Evolutionary conservation across 495 filamentous ascomycete species (phyloP), one percentile per base, ranked within the genome.

Genomic region (Lindgomyces ingoldianus): DNA sequence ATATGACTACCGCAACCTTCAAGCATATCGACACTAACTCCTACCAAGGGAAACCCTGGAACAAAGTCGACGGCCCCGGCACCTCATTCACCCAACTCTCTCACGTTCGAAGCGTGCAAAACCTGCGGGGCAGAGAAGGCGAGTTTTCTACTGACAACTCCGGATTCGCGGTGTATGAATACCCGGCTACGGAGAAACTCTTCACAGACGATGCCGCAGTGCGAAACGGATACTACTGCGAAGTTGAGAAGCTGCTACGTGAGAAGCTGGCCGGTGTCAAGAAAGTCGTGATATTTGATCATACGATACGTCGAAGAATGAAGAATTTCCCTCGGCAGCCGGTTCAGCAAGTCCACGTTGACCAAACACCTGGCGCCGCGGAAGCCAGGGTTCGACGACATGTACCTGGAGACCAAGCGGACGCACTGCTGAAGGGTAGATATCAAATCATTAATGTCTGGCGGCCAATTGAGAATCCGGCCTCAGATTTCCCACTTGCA

Each of bases 391-490:
- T 77, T 3, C 62, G 72, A 0, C 66, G 74, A 8, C 74, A 77
- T 62, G 41, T 75, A 22, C 73, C 73, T 10, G 54, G 82, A 0
- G 82, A 82, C 10, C 85, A 89, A 30, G 87, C 87, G 0, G 77
- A 81, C 1, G 73, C 79, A 70, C 80, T 91, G 0, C 73, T 88
- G 6, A 79, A 85, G 66, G 82, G 83, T 22, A 81, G 88, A 8
- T 87, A 84, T 69, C 87, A 91, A 71, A 88, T 91, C 72, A 89
- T 91, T 77, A 91, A 91, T 65, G 87, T 90, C 59, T 91, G 88
- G 89, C 84, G 88, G 0, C 88, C 89, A 0, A 89, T 91, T 67
- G 81, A 82, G 62, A 81, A 74, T 47, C 62, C 72, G 11, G 74
- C 74, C 0, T 64, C 68, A 3, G 74, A 77, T 51, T 71, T 71